These are phyloP conservation scores for Penicillium sp. DNA, from an alignment of 2,329 filamentous ascomycete genomes.

Conservation along the genomic window DNA sequence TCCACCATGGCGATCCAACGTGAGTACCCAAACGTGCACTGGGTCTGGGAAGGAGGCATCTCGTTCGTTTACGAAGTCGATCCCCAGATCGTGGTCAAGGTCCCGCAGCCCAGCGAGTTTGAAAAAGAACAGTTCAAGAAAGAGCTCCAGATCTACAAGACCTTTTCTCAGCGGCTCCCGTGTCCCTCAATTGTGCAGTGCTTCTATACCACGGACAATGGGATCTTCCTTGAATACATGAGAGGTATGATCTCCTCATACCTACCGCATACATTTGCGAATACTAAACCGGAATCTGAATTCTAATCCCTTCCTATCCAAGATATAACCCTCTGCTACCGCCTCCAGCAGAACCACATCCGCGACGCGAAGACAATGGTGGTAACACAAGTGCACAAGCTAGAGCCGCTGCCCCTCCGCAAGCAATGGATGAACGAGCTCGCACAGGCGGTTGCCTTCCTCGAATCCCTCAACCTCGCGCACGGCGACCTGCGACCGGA, in stretches of 20 bases:
- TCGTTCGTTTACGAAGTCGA: slow-evolving; percentile 35
- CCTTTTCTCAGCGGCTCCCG: slow-evolving; percentile 26
- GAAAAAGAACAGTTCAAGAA: slow-evolving; percentile 32
- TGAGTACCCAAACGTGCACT: slow-evolving; percentile 29
- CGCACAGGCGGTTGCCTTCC: slow-evolving; percentile 36
- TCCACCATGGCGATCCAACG: slow-evolving; percentile 24
- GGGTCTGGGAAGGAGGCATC: slow-evolving; percentile 31
- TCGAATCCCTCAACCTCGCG: slow-evolving; percentile 39
- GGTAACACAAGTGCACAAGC: slow-evolving; percentile 32
- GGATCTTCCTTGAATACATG: slow-evolving; percentile 39
- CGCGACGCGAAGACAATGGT: slow-evolving; percentile 25
- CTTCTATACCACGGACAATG: slow-evolving; percentile 22
- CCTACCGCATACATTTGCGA: no score
- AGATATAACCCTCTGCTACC: slow-evolving; percentile 28
- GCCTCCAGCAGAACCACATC: slow-evolving; percentile 31
- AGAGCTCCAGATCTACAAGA: slow-evolving; percentile 31
- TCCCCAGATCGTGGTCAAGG: slow-evolving; percentile 36
- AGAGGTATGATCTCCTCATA: slow-evolving; percentile 23
- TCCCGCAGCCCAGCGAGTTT: slow-evolving; percentile 30
- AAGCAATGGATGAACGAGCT: slow-evolving; percentile 40
- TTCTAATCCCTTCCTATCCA: slow-evolving; percentile 19
- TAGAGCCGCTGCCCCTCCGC: slow-evolving; percentile 33
- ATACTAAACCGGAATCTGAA: no score
- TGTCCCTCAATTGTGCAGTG: slow-evolving; percentile 32
- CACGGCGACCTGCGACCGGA: slow-evolving; percentile 39